These are phyloP conservation scores for Bipolaris oryzae DNA, from an alignment of 2,329 filamentous ascomycete species.

Conservation along the genomic window DNA sequence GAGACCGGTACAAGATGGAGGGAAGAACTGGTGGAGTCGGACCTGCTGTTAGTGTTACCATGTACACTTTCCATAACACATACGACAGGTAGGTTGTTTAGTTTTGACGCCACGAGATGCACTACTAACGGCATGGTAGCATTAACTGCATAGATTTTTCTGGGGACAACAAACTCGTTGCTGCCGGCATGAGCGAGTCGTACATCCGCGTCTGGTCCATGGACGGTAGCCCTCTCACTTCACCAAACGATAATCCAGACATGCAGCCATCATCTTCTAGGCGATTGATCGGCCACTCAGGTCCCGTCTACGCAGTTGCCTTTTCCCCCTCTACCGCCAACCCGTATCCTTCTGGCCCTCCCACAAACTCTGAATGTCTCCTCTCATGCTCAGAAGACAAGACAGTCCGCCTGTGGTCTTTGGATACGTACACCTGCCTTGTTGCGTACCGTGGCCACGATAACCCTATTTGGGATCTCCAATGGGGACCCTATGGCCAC, in stretches of 20 bases:
- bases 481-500: conserved; percentile 91
- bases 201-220: conserved; percentile 95
- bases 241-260: conserved; percentile 60
- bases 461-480: conserved; percentile 83
- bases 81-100: conserved; percentile 73
- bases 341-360: conserved; percentile 55
- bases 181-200: conserved; percentile 88
- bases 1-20: conserved; percentile 89
- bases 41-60: conserved; percentile 84
- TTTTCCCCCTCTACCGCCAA: conserved; percentile 75
- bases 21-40: conserved; percentile 82
- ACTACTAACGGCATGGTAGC: conserved; percentile 52
- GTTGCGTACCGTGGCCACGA: conserved; percentile 94
- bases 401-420: conserved; percentile 88
- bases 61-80: conserved; percentile 99
- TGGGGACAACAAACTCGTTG: conserved; percentile 84
- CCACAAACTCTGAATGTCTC: conserved; percentile 73
- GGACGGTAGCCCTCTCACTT: conserved; percentile 79
- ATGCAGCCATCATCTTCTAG: conserved; percentile 71
- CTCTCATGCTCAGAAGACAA: conserved; percentile 88
- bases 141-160: conserved; percentile 96
- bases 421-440: conserved; percentile 89
- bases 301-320: conserved; percentile 83
- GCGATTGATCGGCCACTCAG: conserved; percentile 83
- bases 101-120: background rate